Evolutionary conservation across 78 protist genomes (phyloP).

Genomic region (Dictyostelium capitatum): DNA sequence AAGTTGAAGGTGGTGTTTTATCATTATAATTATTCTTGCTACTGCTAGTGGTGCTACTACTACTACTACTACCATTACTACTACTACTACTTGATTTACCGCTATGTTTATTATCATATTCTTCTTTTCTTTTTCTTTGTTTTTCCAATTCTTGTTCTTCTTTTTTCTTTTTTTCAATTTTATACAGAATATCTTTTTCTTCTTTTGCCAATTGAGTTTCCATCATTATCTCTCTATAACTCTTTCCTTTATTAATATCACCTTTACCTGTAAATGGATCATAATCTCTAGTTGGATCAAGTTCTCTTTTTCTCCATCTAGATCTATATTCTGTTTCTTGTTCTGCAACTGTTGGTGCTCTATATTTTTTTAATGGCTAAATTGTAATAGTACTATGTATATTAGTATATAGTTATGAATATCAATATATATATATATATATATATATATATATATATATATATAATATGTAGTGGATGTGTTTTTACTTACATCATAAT

Average conservation of each 20-base stretch:
- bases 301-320: conserved; percentile 76
- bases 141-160: conserved; percentile 33
- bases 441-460: background rate
- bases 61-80: background rate
- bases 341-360: conserved; percentile 63
- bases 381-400: background rate
- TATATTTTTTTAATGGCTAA: conserved; percentile 39
- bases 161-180: conserved; percentile 33
- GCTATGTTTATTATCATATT: background rate
- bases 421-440: too few relatives aligned
- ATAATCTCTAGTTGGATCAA: conserved; percentile 73
- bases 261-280: conserved; percentile 78
- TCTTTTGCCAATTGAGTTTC: conserved; percentile 47
- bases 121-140: conserved; percentile 5
- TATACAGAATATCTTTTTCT: conserved; percentile 34
- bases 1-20: background rate
- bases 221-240: conserved; percentile 54
- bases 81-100: background rate
- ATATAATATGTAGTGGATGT: too few relatives aligned
- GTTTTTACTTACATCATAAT: conserved; percentile 35
- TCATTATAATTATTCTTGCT: background rate
- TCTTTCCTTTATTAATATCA: conserved; percentile 19
- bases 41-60: background rate
- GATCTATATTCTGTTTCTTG: conserved; percentile 61
- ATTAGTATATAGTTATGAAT: background rate